Evolutionary conservation across 805 yeast species (phyloP).

Genomic region (Metschnikowia reukaufii): DNA sequence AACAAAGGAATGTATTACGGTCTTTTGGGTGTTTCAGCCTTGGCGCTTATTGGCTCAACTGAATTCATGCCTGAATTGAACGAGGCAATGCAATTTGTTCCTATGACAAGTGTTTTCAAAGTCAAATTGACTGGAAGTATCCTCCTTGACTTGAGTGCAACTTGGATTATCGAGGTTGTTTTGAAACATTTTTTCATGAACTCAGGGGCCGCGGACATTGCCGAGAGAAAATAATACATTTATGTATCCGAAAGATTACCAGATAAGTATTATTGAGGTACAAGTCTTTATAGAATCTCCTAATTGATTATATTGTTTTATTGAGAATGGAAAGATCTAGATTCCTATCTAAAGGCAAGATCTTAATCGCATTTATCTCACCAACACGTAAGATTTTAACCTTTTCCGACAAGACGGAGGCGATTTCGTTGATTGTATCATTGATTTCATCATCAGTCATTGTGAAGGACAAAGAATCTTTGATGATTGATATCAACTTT

Average conservation of each 20-base stretch:
- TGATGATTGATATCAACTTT: conserved; percentile 28
- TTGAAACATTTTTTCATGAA: conserved; percentile 88
- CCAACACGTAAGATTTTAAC: conserved; percentile 26
- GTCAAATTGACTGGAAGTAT: conserved; percentile 70
- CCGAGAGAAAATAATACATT: conserved; percentile 28
- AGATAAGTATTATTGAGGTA: neutral
- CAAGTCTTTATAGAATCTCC: neutral
- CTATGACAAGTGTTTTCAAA: conserved; percentile 76
- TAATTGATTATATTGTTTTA: neutral
- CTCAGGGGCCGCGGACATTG: conserved; percentile 89
- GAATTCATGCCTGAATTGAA: conserved; percentile 94
- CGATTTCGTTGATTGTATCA: conserved; percentile 28
- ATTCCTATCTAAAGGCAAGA: conserved; percentile 27
- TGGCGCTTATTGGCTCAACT: conserved; percentile 89
- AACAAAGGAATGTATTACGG: conserved; percentile 98
- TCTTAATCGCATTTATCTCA: conserved; percentile 27
- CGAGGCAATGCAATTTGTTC: conserved; percentile 88
- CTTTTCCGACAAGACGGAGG: conserved; percentile 18
- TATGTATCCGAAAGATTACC: neutral
- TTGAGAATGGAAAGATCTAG: conserved; percentile 26
- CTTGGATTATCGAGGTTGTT: conserved; percentile 76
- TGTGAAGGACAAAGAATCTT: conserved; percentile 35
- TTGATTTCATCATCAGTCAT: conserved; percentile 30
- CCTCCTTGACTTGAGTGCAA: conserved; percentile 69
- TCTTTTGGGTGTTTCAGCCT: conserved; percentile 80